These are phyloP conservation scores for Dactylis glomerata DNA, from an alignment of 176 grass and related monocot species.

Conservation along the genomic window DNA sequence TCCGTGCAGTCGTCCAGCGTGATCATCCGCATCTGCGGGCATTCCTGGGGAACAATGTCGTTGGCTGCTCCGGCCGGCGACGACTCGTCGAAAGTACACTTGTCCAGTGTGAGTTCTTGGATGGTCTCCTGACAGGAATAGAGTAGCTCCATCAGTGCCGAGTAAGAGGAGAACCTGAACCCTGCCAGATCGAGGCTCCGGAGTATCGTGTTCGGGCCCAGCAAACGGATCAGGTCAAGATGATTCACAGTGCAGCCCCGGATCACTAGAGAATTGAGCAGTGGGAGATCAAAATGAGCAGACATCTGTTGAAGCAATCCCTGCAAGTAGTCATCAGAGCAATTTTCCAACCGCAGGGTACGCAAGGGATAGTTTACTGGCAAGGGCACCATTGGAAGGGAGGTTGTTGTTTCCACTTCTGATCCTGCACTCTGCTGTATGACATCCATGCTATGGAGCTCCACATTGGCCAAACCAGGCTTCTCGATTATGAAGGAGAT, in stretches of 20 bases:
- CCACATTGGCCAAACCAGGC: background rate
- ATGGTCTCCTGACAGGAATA: background rate
- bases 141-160: background rate
- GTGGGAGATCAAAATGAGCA: background rate
- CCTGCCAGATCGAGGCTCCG: background rate
- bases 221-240: background rate
- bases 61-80: background rate
- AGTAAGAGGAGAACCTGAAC: background rate
- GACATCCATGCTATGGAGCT: background rate
- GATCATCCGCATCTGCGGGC: background rate
- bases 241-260: background rate
- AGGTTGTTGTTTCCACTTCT: background rate
- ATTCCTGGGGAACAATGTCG: background rate
- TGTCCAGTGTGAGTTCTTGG: background rate
- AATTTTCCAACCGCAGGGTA: background rate
- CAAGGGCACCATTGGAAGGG: background rate
- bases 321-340: background rate
- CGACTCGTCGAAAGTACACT: background rate
- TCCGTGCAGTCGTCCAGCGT: background rate
- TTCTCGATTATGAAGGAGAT: background rate
- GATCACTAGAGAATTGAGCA: background rate
- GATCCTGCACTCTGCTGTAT: background rate
- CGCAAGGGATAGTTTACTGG: background rate
- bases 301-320: background rate
- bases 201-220: background rate